Conservation (phyloP, 2,329 filamentous ascomycete genomes). For the Thielaviopsis ethacetica region DNA sequence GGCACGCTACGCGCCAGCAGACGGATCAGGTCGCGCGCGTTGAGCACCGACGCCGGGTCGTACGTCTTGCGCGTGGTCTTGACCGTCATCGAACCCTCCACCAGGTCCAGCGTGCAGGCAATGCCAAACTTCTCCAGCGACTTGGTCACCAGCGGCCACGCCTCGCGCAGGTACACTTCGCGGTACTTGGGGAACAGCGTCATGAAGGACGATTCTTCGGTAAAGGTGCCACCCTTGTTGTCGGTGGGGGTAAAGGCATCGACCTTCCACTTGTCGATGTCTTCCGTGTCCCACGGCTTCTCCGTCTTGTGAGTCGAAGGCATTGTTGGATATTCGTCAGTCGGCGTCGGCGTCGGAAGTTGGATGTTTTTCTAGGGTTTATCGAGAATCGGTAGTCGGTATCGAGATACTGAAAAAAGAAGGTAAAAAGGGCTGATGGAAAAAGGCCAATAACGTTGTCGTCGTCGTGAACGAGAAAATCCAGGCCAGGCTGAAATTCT, state of each 20-base stretch:
- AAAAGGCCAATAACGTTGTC: not conserved
- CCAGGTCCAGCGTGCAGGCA: constrained; percentile 79
- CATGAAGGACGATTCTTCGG: constrained; percentile 81
- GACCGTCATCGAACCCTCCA: constrained; percentile 92
- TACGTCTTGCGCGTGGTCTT: constrained; percentile 85
- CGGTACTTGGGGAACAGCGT: constrained; percentile 91
- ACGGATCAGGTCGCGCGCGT: constrained; percentile 88
- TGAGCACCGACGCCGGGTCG: constrained; percentile 84
- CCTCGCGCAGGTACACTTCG: constrained; percentile 81
- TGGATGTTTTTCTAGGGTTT: not conserved
- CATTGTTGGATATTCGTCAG: constrained; percentile 31
- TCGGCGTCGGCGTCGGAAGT: not conserved
- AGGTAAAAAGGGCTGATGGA: not conserved
- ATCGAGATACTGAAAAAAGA: not conserved
- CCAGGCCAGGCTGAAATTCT: not conserved
- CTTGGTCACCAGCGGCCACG: constrained; percentile 82
- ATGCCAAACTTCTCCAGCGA: constrained; percentile 77
- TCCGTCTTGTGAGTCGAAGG: constrained; percentile 79
- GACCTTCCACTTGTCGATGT: constrained; percentile 94
- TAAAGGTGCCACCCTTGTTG: constrained; percentile 71
- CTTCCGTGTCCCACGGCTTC: constrained; percentile 91
- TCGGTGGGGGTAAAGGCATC: constrained; percentile 74
- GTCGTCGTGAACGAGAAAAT: not conserved
- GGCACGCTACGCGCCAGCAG: constrained; percentile 82
- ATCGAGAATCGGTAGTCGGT: not conserved